Evolutionary conservation across 805 yeast species (phyloP).

Genomic region (Candida suzukii): DNA sequence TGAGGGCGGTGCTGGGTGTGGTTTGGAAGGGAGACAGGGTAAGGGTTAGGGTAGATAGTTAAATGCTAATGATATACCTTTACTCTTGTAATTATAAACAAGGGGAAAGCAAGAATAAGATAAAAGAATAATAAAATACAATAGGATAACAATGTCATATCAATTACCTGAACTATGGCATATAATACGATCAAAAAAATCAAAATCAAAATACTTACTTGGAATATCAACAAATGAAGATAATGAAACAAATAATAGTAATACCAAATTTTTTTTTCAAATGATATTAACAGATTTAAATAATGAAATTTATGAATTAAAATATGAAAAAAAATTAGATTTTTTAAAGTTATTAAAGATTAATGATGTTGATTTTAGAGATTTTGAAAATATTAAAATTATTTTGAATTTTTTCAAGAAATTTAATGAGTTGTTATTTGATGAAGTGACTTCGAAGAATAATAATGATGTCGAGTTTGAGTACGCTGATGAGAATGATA

Average conservation of each 20-base stretch:
- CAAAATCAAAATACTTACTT: background rate
- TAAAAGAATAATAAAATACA: no score
- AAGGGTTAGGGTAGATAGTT: no score
- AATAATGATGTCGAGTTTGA: no score
- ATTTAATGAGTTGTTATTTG: background rate
- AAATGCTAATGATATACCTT: no score
- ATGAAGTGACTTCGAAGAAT: background rate
- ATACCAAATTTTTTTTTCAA: background rate
- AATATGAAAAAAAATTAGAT: background rate
- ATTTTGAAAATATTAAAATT: background rate
- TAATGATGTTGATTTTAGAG: background rate
- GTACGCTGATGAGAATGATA: no score
- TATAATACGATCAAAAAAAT: background rate
- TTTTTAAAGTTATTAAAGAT: background rate
- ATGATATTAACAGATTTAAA: background rate
- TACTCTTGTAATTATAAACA: no score
- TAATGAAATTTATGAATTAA: background rate
- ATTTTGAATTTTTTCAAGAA: background rate
- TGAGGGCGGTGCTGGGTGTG: no score
- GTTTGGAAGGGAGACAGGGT: no score
- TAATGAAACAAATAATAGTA: background rate
- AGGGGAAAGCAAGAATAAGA: no score
- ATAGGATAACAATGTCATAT: no score
- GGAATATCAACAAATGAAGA: background rate
- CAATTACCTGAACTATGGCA: background rate